Evolutionary conservation across 2,329 filamentous ascomycete species (phyloP).

Genomic region (Sclerotinia trifoliorum): DNA sequence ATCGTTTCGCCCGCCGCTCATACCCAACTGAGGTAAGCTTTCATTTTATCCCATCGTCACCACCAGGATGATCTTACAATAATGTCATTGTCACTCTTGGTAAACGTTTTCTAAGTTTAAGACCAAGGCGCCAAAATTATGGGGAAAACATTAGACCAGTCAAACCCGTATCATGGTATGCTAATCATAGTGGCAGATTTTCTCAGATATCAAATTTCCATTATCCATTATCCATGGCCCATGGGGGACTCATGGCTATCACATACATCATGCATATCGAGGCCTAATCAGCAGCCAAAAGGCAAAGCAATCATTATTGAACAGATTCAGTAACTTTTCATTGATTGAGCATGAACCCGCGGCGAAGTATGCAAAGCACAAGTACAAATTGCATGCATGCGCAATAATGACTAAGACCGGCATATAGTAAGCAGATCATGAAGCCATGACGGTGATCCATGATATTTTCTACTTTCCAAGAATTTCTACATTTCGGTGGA

Average conservation of each 20-base stretch:
- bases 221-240: not conserved
- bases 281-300: slow-evolving; percentile 17
- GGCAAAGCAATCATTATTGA: slow-evolving; percentile 16
- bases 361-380: slow-evolving; percentile 19
- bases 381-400: slow-evolving; percentile 22
- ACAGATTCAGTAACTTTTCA: not conserved
- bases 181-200: slow-evolving; percentile 1
- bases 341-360: slow-evolving; percentile 9
- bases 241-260: slow-evolving; percentile 6
- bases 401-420: slow-evolving; percentile 20
- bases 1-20: slow-evolving; percentile 8
- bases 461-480: not conserved
- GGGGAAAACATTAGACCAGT: not conserved
- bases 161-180: not conserved
- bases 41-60: slow-evolving; percentile 15
- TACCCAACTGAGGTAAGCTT: slow-evolving; percentile 3
- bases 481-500: not conserved
- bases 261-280: slow-evolving; percentile 15
- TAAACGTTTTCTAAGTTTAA: slow-evolving; percentile 19
- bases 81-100: not conserved
- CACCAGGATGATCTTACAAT: slow-evolving; percentile 16
- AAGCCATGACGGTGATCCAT: slow-evolving; percentile 7
- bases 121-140: slow-evolving; percentile 16
- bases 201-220: slow-evolving; percentile 1
- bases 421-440: slow-evolving; percentile 20